These are phyloP conservation scores for Casaregolazyma suthepensis DNA, from an alignment of 1,139 yeast species.

Conservation along the genomic window DNA sequence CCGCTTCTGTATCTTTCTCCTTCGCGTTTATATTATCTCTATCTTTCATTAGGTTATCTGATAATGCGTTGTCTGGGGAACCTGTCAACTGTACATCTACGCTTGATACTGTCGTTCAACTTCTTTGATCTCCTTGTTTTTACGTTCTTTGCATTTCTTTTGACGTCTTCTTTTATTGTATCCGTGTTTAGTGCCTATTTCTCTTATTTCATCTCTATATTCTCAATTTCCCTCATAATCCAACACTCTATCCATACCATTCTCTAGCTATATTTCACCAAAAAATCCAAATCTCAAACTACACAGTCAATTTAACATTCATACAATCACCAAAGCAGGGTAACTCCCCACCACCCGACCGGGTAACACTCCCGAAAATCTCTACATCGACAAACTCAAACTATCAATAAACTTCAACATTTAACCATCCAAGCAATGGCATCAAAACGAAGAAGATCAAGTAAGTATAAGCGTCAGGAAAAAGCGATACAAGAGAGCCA, in stretches of 20 bases:
- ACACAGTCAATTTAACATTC: background rate
- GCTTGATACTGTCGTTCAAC: no score
- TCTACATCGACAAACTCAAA: background rate
- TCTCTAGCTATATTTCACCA: background rate
- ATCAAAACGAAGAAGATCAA: slow-evolving; percentile 16
- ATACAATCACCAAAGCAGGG: background rate
- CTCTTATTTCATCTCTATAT: background rate
- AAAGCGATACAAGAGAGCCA: background rate
- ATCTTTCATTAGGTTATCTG: no score
- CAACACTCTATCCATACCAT: background rate
- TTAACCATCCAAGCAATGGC: background rate
- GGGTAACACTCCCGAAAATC: slow-evolving; percentile 3
- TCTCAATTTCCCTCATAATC: background rate
- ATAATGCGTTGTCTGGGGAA: no score
- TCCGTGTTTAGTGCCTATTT: background rate
- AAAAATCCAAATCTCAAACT: background rate
- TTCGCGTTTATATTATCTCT: no score
- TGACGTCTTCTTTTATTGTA: background rate
- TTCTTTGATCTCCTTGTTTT: no score
- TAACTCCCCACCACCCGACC: background rate
- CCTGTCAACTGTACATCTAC: no score
- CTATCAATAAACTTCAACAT: background rate
- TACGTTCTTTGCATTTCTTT: no score
- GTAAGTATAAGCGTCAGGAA: slow-evolving; percentile 9
- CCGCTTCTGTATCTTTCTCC: no score